A percentile compares a stretch with the other conserved stretches of the same genome.
These are phyloP conservation scores for Chlorella sp. DNA, from an alignment of 139 green algal genomes.

Conservation along the genomic window DNA sequence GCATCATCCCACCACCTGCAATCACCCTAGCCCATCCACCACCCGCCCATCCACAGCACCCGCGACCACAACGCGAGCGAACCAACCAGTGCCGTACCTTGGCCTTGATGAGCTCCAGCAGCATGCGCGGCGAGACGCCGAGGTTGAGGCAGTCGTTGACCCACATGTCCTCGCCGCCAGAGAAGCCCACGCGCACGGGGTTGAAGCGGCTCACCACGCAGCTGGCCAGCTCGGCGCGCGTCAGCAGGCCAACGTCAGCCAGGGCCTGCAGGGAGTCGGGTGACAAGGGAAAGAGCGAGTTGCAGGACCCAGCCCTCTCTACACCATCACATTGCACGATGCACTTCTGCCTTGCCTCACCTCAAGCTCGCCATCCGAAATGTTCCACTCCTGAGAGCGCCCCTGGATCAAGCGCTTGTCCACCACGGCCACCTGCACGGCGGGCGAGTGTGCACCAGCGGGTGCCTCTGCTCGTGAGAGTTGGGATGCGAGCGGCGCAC, in stretches of 20 bases:
- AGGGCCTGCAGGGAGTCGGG: constrained; percentile 27
- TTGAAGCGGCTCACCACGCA: constrained; percentile 68
- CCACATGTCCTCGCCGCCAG: constrained; percentile 39
- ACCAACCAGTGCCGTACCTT: too few relatives aligned
- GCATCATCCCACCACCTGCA: too few relatives aligned
- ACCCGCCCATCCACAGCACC: too few relatives aligned
- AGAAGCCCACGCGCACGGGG: constrained; percentile 56
- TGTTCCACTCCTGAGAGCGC: constrained; percentile 72
- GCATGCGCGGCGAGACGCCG: constrained; percentile 48
- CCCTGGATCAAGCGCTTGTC: constrained; percentile 52
- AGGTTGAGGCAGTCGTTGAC: constrained; percentile 73
- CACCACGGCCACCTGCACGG: constrained; percentile 47
- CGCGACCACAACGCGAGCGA: too few relatives aligned
- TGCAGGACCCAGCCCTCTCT: neutral
- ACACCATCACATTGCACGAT: neutral
- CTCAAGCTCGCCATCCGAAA: constrained; percentile 59
- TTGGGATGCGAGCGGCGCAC: too few relatives aligned
- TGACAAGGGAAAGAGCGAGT: too few relatives aligned
- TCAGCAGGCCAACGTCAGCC: constrained; percentile 55
- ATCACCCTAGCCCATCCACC: too few relatives aligned
- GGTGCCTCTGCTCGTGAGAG: too few relatives aligned
- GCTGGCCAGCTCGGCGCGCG: constrained; percentile 44
- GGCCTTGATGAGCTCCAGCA: constrained; percentile 24
- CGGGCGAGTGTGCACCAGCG: too few relatives aligned
- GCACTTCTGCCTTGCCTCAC: too few relatives aligned